These are phyloP conservation scores for Sporothrix brasiliensis DNA, from an alignment of 2,329 filamentous ascomycete species.

Conservation along the genomic window DNA sequence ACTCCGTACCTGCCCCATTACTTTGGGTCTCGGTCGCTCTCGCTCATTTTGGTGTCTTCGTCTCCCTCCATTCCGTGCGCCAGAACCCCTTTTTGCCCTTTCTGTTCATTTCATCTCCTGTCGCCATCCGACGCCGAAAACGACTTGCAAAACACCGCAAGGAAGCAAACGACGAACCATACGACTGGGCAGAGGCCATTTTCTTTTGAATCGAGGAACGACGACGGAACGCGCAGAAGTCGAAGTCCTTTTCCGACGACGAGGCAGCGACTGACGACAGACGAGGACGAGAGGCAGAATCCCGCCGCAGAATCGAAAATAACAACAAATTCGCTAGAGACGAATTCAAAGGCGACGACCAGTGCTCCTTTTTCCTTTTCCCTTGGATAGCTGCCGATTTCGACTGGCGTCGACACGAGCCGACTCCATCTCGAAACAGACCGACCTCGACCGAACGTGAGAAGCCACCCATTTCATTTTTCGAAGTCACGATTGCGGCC, in stretches of 20 bases:
- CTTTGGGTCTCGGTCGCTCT: slow-evolving; percentile 15
- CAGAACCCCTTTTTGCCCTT: slow-evolving; percentile 17
- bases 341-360: neutral
- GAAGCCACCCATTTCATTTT: neutral
- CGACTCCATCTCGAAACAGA: neutral
- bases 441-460: neutral
- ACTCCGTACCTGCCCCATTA: slow-evolving; percentile 14
- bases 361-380: neutral
- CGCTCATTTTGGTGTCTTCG: neutral
- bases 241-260: neutral
- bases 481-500: neutral
- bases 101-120: slow-evolving; percentile 12
- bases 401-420: slow-evolving; percentile 2
- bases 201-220: slow-evolving; percentile 8
- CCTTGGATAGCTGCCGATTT: neutral
- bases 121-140: neutral
- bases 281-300: neutral
- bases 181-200: neutral
- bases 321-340: neutral
- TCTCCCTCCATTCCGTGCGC: slow-evolving; percentile 26
- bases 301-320: neutral
- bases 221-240: slow-evolving; percentile 11
- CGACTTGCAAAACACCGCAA: neutral
- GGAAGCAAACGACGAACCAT: slow-evolving; percentile 1
- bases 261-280: neutral